These are phyloP conservation scores for Suillus weaverae DNA, from an alignment of 768 basidiomycete genomes.

Conservation along the genomic window DNA sequence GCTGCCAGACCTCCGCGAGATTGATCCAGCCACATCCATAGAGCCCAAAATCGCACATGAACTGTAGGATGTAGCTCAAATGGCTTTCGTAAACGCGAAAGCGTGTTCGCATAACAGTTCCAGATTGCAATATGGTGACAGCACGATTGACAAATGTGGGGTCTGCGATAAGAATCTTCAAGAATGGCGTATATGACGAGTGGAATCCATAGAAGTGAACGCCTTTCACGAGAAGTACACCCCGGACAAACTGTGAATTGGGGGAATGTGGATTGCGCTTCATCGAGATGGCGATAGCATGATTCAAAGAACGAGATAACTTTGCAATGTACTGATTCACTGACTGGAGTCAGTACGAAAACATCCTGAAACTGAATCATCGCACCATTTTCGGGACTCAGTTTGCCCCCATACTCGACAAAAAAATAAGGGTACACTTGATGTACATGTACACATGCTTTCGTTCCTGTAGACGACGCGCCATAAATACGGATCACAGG, in stretches of 20 bases:
- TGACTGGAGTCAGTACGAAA: conserved; percentile 29
- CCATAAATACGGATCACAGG: conserved; percentile 90
- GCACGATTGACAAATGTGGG: conserved; percentile 69
- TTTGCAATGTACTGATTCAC: conserved; percentile 73
- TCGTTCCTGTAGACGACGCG: conserved; percentile 70
- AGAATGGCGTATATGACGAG: conserved; percentile 77
- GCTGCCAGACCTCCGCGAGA: conserved; percentile 63
- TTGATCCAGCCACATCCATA: conserved; percentile 94
- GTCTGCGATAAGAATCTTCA: conserved; percentile 80
- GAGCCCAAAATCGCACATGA: conserved; percentile 92
- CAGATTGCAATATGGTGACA: conserved; percentile 76
- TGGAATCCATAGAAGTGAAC: conserved; percentile 95
- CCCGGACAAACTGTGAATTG: conserved; percentile 65
- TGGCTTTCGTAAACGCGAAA: conserved; percentile 89
- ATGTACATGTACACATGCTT: conserved; percentile 87
- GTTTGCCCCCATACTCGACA: conserved; percentile 72
- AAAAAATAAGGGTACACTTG: conserved; percentile 95
- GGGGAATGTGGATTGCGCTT: conserved; percentile 65
- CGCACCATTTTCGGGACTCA: conserved; percentile 66
- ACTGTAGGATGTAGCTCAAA: conserved; percentile 84
- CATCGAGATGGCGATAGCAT: conserved; percentile 81
- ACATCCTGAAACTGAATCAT: neutral
- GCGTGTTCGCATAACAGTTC: conserved; percentile 75
- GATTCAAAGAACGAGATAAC: conserved; percentile 76
- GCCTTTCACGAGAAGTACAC: conserved; percentile 88